phyloP scores from a whole-genome alignment of 805 yeast genomes.

The Starmerella vaccinii region DNA sequence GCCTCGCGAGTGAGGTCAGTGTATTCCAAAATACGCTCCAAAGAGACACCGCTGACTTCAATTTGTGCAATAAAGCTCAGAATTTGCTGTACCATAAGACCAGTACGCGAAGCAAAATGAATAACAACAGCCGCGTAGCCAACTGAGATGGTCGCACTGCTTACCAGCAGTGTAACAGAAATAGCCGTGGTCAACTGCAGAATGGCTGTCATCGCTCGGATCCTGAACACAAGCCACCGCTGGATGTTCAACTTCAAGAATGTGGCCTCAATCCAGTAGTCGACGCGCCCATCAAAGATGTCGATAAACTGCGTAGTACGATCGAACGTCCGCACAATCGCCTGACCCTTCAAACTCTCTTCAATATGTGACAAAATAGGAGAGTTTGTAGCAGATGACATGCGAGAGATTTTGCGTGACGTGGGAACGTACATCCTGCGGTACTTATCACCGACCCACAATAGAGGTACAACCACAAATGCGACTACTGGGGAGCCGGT shows the following conservation, averaged over 20 bases:
- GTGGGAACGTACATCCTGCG: slow-evolving; percentile 58
- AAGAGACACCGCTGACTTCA: slow-evolving; percentile 84
- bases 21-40: slow-evolving; percentile 76
- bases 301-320: slow-evolving; percentile 53
- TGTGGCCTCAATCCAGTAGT: slow-evolving; percentile 31
- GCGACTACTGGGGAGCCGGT: slow-evolving; percentile 62
- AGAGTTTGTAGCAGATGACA: slow-evolving; percentile 55
- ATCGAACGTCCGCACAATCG: slow-evolving; percentile 63
- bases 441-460: slow-evolving; percentile 49
- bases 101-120: slow-evolving; percentile 74
- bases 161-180: slow-evolving; percentile 54
- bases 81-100: slow-evolving; percentile 80
- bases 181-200: slow-evolving; percentile 73
- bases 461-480: slow-evolving; percentile 46
- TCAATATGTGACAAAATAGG: slow-evolving; percentile 76
- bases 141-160: slow-evolving; percentile 53
- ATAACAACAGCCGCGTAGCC: slow-evolving; percentile 86
- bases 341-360: slow-evolving; percentile 67
- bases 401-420: slow-evolving; percentile 66
- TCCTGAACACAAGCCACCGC: slow-evolving; percentile 85
- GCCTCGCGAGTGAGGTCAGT: slow-evolving; percentile 74
- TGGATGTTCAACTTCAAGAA: slow-evolving; percentile 75
- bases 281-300: slow-evolving; percentile 23
- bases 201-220: slow-evolving; percentile 73
- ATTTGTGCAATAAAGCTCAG: slow-evolving; percentile 89